phyloP scores from a whole-genome alignment of 768 basidiomycete genomes.

The Auricularia sp. region DNA sequence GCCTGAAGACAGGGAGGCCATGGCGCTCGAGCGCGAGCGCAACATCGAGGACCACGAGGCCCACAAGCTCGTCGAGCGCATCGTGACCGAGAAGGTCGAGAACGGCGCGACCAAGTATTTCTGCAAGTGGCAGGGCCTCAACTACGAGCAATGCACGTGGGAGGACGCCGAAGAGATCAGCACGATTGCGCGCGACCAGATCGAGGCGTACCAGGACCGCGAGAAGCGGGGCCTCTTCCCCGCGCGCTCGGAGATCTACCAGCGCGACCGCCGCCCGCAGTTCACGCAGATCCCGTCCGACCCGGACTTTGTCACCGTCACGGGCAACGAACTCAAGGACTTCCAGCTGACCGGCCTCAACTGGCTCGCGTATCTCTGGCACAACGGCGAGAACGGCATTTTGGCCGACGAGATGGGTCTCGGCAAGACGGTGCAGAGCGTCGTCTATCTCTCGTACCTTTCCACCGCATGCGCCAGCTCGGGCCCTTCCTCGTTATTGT shows the following conservation, averaged over 20 bases:
- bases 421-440: slow-evolving; percentile 97
- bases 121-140: slow-evolving; percentile 92
- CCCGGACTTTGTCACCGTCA: slow-evolving; percentile 70
- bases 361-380: slow-evolving; percentile 98
- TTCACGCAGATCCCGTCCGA: slow-evolving; percentile 82
- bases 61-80: slow-evolving; percentile 84
- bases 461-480: slow-evolving; percentile 84
- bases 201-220: slow-evolving; percentile 68
- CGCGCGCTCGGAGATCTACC: slow-evolving; percentile 67
- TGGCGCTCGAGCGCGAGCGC: slow-evolving; percentile 84
- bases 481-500: slow-evolving; percentile 98
- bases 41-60: slow-evolving; percentile 85
- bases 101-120: slow-evolving; percentile 69
- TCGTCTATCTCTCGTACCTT: slow-evolving; percentile 92
- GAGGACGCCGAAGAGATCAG: slow-evolving; percentile 75
- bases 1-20: slow-evolving; percentile 81
- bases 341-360: slow-evolving; percentile 98
- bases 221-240: slow-evolving; percentile 76
- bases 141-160: slow-evolving; percentile 96
- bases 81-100: slow-evolving; percentile 58
- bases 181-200: slow-evolving; percentile 63
- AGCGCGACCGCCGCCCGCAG: slow-evolving; percentile 55
- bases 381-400: slow-evolving; percentile 90
- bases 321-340: slow-evolving; percentile 86
- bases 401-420: slow-evolving; percentile 99